phyloP scores from a whole-genome alignment of 352 stramenopile species.

The Globisporangium camurandrum region DNA sequence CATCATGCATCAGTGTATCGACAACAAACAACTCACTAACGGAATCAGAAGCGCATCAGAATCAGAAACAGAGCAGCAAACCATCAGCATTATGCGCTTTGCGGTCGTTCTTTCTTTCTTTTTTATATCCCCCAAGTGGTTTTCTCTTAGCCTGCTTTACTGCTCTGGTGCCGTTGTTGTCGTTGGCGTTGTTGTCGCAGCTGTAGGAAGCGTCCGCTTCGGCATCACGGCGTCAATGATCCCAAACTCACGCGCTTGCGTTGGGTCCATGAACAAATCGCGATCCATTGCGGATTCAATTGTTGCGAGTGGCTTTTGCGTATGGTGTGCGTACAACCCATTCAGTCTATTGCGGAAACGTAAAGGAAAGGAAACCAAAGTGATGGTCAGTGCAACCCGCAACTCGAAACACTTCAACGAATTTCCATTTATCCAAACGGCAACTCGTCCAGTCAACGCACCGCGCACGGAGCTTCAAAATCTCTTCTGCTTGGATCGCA shows the following conservation, averaged over 20 bases:
- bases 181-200: slow-evolving; percentile 4
- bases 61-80: too few species aligned
- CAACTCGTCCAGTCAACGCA: slow-evolving; percentile 17
- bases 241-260: slow-evolving; percentile 67
- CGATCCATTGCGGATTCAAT: slow-evolving; percentile 86
- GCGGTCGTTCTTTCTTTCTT: background rate
- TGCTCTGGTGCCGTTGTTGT: too few species aligned
- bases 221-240: slow-evolving; percentile 79
- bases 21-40: too few species aligned
- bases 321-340: slow-evolving; percentile 63
- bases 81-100: too few species aligned
- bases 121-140: background rate
- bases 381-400: too few species aligned
- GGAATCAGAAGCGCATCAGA: too few species aligned
- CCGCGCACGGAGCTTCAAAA: slow-evolving; percentile 89
- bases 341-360: too few species aligned
- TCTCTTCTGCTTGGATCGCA: slow-evolving; percentile 98
- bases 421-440: background rate
- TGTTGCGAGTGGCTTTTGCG: slow-evolving; percentile 55
- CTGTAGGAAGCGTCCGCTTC: slow-evolving; percentile 29
- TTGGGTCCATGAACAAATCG: slow-evolving; percentile 81
- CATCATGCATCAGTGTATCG: background rate
- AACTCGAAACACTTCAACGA: too few species aligned
- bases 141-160: background rate
- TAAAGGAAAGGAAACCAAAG: too few species aligned